Evolutionary conservation across 2,329 filamentous ascomycete species (phyloP), one percentile per base, ranked within the genome.

Genomic region (Fusarium ambrosium): DNA sequence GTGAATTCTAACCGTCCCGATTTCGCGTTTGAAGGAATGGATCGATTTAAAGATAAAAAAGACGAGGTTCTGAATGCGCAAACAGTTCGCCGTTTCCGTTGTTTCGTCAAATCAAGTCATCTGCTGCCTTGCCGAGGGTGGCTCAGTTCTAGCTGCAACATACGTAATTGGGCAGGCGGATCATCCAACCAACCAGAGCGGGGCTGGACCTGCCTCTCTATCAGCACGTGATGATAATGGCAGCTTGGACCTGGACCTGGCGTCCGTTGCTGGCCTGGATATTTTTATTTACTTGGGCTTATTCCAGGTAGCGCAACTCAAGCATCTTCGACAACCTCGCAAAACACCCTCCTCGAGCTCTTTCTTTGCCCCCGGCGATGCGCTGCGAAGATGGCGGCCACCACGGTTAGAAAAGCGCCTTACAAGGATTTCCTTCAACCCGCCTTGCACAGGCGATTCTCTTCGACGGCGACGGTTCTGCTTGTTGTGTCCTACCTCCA

Each of bases 391-490:
- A 90, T 90, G 88, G 85, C 88, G 79, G 82, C 81, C 79, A 83
- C 84, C 80, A 86, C 84, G 81, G 88, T 86, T 85, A 91, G 87
- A 87, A 89, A 82, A 80, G 85, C 86, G 79, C 87, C 89, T 59
- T 97, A 98, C 85, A 93, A 95, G 87, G 94, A 98, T 85, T 97
- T 97, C 83, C 86, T 98, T 77, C 97, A 96, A 71, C 95, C 96
- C 60, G 92, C 93, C 62, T 87, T 98, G 74, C 96, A 98, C 83
- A 89, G 94, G 79, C 91, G 95, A 79, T 98, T 98, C 84, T 92
- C 93, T 59, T 92, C 92, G 73, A 95, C 94, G 14, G 93, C 93
- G 58, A 88, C 90, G 16, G 86, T 94, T 72, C 87, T 95, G 16
- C 85, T 97, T 11, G 84, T 88, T 58, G 86, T 95, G 66, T 94